phyloP scores from a whole-genome alignment of 495 filamentous ascomycete species.

The Melanomma pulvis-pyrius region DNA sequence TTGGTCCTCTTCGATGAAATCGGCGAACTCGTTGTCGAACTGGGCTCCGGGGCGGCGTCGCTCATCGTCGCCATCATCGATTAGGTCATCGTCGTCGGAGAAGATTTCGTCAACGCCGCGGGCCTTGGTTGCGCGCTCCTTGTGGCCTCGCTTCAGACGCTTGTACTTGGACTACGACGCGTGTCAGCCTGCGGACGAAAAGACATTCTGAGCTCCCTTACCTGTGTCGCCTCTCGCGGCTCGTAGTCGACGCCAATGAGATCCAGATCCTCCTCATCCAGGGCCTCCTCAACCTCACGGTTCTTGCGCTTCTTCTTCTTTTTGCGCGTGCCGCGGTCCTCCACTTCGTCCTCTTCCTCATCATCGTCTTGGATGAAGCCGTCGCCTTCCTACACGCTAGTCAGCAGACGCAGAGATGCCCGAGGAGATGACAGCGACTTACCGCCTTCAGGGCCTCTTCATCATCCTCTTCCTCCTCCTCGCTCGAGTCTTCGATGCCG shows the following conservation, averaged over 20 bases:
- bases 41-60: constrained; percentile 50
- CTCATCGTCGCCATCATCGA: constrained; percentile 39
- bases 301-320: constrained; percentile 62
- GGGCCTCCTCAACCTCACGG: constrained; percentile 71
- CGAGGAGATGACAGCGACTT: neutral
- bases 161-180: constrained; percentile 81
- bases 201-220: constrained; percentile 44
- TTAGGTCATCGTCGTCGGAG: constrained; percentile 85
- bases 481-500: constrained; percentile 78
- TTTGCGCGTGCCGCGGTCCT: constrained; percentile 63
- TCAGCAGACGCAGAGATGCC: constrained; percentile 10
- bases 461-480: constrained; percentile 96
- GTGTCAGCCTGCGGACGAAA: constrained; percentile 12
- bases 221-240: constrained; percentile 64
- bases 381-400: constrained; percentile 61
- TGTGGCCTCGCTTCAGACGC: constrained; percentile 88
- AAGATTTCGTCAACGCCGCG: constrained; percentile 88
- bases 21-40: constrained; percentile 77
- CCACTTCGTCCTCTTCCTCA: constrained; percentile 69
- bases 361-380: constrained; percentile 97
- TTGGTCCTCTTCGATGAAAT: constrained; percentile 96
- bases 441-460: constrained; percentile 72
- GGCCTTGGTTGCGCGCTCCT: constrained; percentile 63
- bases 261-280: constrained; percentile 96
- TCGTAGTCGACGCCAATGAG: constrained; percentile 81